A percentile compares a stretch with the other conserved stretches of the same genome.
Conservation (phyloP, 169 alveolate species). For the Ophryocystis elektroscirrha region DNA sequence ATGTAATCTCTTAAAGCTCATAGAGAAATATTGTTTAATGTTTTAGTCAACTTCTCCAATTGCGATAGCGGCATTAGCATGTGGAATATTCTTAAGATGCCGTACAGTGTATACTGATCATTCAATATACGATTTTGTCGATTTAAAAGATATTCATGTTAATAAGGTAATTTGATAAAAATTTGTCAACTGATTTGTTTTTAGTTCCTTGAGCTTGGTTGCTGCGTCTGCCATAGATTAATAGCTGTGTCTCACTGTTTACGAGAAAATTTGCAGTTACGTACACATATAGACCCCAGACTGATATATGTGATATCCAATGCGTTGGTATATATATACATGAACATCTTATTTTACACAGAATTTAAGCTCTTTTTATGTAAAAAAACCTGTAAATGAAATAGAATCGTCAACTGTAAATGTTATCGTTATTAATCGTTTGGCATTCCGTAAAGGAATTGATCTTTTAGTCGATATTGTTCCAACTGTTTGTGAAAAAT, state of each 20-base stretch:
- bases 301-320: constrained; percentile 60
- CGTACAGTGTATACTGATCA: constrained; percentile 88
- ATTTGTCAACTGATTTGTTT: neutral
- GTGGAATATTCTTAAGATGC: too few species aligned
- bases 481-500: constrained; percentile 74
- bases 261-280: constrained; percentile 76
- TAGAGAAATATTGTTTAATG: neutral
- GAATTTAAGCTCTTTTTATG: neutral
- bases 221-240: constrained; percentile 64
- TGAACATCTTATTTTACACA: constrained; percentile 1
- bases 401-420: constrained; percentile 31
- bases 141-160: constrained; percentile 72
- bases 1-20: neutral
- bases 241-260: too few species aligned
- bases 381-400: neutral
- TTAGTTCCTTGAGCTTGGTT: constrained; percentile 34
- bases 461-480: constrained; percentile 79
- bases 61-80: too few species aligned
- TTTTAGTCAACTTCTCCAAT: neutral
- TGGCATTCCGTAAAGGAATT: constrained; percentile 87
- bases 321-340: constrained; percentile 38
- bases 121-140: constrained; percentile 86
- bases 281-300: constrained; percentile 72
- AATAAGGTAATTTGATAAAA: constrained; percentile 48
- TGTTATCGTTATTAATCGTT: constrained; percentile 76